Evolutionary conservation across 2,329 filamentous ascomycete genomes (phyloP).

Genomic region (Kalaharituber pfeilii): DNA sequence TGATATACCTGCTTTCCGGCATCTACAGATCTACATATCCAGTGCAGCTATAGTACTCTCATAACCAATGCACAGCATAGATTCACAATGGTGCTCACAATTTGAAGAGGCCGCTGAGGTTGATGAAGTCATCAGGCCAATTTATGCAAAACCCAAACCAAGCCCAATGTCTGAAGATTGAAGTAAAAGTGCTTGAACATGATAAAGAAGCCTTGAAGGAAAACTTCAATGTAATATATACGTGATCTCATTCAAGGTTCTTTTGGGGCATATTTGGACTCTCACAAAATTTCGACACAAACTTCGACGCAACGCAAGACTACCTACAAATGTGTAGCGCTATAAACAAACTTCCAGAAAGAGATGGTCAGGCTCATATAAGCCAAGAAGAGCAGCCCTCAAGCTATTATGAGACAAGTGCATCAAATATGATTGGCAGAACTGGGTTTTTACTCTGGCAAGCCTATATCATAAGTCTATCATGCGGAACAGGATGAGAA

Average conservation of each 20-base stretch:
- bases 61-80: no score
- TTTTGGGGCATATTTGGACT: slow-evolving; percentile 1
- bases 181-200: slow-evolving; percentile 11
- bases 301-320: slow-evolving; percentile 61
- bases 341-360: slow-evolving; percentile 75
- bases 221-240: slow-evolving; percentile 53
- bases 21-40: no score
- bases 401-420: slow-evolving; percentile 97
- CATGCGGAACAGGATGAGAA: no score
- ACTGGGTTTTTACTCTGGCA: slow-evolving; percentile 37
- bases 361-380: slow-evolving; percentile 65
- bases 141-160: slow-evolving; percentile 81
- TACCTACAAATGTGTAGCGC: slow-evolving; percentile 44
- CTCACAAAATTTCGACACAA: slow-evolving; percentile 49
- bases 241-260: no score
- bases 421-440: slow-evolving; percentile 85
- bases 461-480: slow-evolving; percentile 19
- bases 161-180: slow-evolving; percentile 50
- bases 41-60: no score
- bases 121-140: slow-evolving; percentile 75
- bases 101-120: no score
- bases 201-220: slow-evolving; percentile 88
- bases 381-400: slow-evolving; percentile 70
- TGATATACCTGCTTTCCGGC: no score
- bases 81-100: no score